Percentiles rank a stretch among this genome's conserved stretches.
Evolutionary conservation across 2,329 filamentous ascomycete genomes (phyloP).

Genomic region (Volutella citrinella): DNA sequence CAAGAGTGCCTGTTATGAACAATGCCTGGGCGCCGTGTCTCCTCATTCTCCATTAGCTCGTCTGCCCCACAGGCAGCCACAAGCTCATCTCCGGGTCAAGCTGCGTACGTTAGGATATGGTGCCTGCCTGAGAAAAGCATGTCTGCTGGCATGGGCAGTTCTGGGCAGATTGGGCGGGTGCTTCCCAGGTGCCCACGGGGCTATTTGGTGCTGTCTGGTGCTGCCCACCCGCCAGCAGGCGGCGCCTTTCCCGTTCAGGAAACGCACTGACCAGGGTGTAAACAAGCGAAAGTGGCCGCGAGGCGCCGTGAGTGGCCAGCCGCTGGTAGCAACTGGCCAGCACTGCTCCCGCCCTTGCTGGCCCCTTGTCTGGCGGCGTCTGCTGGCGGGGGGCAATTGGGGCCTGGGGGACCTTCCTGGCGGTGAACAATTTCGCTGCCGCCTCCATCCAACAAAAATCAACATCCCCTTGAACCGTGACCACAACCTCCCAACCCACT

Average conservation of each 20-base stretch:
- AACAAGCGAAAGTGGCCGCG: slow-evolving; percentile 33
- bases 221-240: too few relatives aligned
- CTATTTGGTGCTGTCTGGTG: too few relatives aligned
- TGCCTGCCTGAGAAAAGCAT: neutral
- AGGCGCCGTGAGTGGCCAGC: slow-evolving; percentile 21
- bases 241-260: slow-evolving; percentile 27
- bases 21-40: too few relatives aligned
- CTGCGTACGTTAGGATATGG: neutral
- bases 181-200: slow-evolving; percentile 13
- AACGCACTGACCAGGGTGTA: slow-evolving; percentile 28
- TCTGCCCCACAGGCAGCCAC: too few relatives aligned
- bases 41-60: too few relatives aligned
- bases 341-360: slow-evolving; percentile 19
- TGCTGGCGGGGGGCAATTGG: neutral
- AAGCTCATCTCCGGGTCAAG: too few relatives aligned
- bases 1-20: too few relatives aligned
- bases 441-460: slow-evolving; percentile 33
- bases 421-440: slow-evolving; percentile 34
- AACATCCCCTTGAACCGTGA: slow-evolving; percentile 27
- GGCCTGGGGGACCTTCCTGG: slow-evolving; percentile 20
- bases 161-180: slow-evolving; percentile 16
- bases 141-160: neutral
- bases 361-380: slow-evolving; percentile 2
- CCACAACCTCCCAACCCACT: slow-evolving; percentile 28
- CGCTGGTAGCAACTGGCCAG: too few relatives aligned